Evolutionary conservation across 2,329 filamentous ascomycete species (phyloP), one percentile per base, ranked within the genome.

Genomic region (Diaporthe batatas): DNA sequence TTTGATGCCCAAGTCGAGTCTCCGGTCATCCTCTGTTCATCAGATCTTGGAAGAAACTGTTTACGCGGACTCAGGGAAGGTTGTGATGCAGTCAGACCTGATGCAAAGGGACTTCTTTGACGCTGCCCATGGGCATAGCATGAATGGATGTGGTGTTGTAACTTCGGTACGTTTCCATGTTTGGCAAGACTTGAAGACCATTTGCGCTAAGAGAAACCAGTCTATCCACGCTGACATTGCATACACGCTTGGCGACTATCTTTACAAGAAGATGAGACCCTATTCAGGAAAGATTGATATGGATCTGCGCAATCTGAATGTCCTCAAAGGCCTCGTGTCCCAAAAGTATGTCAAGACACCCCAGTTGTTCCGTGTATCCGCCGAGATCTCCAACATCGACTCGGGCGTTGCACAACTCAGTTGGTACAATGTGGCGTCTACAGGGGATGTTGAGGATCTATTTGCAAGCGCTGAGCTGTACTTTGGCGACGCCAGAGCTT

Each of bases 141-240:
- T 44, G 42, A 44, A 44, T 44, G 42, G 42, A 6, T 44, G 42
- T 11, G 42, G 42, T 44, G 42, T 44, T 11, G 42, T 44, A 5
- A 44, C 42, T 14, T 44, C 42, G 42, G 42, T 44, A 44, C 11
- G 42, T 59, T 18, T 36, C 23, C 34, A 47, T 10, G 4, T 16
- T 25, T 21, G 12, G 29, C 16, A n/a, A n/a, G 16, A 16, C 23
- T 16, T 3, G 6, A n/a, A 25, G 14, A 16, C 42, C 23, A 49
- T 8, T 2, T 6, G 11, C 11, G 6, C 53, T 34, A 49, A 69
- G 53, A 29, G 8, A 23, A n/a, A 54, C 57, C 16, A 70, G 57
- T 71, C 39, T 1, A 36, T 64, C 16, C 55, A 71, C 29, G 68
- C 68, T 1, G 68, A 71, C 23, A 71, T 64, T 5, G 68, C 57